phyloP scores from a whole-genome alignment of 2,329 filamentous ascomycete genomes.

The Trichoderma sp. region DNA sequence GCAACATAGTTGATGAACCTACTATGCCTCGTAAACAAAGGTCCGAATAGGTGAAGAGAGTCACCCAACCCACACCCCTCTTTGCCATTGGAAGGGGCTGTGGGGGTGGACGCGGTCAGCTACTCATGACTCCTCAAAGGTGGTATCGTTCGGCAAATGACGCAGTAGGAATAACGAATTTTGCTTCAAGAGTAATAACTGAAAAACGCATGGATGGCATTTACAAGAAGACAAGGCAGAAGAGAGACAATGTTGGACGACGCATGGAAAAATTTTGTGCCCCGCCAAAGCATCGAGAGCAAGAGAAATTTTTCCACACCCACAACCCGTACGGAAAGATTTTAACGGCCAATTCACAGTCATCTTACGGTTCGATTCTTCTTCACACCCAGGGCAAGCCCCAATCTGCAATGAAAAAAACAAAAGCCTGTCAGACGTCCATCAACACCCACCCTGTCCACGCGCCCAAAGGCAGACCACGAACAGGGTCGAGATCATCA shows the following conservation, averaged over 20 bases:
- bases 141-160: neutral
- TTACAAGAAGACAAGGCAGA: neutral
- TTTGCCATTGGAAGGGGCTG: neutral
- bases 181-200: neutral
- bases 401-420: constrained; percentile 55
- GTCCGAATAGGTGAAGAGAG: neutral
- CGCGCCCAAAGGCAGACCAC: constrained; percentile 74
- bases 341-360: neutral
- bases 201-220: neutral
- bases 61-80: neutral
- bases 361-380: constrained; percentile 39
- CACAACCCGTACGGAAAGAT: neutral
- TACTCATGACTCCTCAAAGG: neutral
- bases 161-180: neutral
- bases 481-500: constrained; percentile 88
- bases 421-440: constrained; percentile 81
- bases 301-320: neutral
- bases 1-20: neutral
- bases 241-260: neutral
- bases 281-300: neutral
- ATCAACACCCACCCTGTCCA: constrained; percentile 75
- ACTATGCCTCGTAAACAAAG: neutral
- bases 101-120: neutral
- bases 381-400: constrained; percentile 50
- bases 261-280: neutral